Evolutionary conservation across 2,329 filamentous ascomycete species (phyloP), one percentile per base, ranked within the genome.

Genomic region (Exophiala lecanii-corni): DNA sequence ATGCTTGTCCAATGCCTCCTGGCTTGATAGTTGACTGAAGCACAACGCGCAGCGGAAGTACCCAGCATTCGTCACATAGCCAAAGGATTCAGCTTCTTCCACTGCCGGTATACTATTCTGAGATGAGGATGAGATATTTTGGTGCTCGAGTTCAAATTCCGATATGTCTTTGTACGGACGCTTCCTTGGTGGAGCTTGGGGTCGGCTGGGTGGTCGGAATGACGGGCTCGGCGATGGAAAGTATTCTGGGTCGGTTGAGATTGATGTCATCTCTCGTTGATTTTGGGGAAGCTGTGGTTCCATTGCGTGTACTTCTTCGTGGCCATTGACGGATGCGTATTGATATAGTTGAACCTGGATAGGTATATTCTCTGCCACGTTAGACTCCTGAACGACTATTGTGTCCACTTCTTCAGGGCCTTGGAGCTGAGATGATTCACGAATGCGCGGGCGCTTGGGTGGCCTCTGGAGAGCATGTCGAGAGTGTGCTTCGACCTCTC

Each of bases 11-110:
- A 51, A 45, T 10, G 45, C 49, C 16, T 43, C 28, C 19, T 43
- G 26, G 21, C 31, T 42, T 6, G 45, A 36, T 5, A 51, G 40
- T 21, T 51, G 45, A 26, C 42, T 49, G 23, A 41, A 20, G 23
- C 49, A 51, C 10, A 51, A 31, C 5, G 45, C 49, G 36, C 49
- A 51, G 9, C 49, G 41, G 28, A 41, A 46, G 10, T 46, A 30
- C 19, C 49, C 49, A 4, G 43, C 17, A 10, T 40, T 49, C 6
- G 49, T 46, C 2, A 49, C 34, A 18, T 46, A 51, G 9, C 45
- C 43, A 19, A 49, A 51, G 2, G 44, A 43, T 34, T 42, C 41
- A 19, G 17, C 31, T 13, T 19, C 28, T 21, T n/a, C n/a, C 10
- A 19, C 15, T 9, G 21, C 5, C 4, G 10, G 13, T 13, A 21